A percentile compares a stretch with the other conserved stretches of the same genome.
Conservation (phyloP, 176 grass and related monocot species). For the Avena eriantha region DNA sequence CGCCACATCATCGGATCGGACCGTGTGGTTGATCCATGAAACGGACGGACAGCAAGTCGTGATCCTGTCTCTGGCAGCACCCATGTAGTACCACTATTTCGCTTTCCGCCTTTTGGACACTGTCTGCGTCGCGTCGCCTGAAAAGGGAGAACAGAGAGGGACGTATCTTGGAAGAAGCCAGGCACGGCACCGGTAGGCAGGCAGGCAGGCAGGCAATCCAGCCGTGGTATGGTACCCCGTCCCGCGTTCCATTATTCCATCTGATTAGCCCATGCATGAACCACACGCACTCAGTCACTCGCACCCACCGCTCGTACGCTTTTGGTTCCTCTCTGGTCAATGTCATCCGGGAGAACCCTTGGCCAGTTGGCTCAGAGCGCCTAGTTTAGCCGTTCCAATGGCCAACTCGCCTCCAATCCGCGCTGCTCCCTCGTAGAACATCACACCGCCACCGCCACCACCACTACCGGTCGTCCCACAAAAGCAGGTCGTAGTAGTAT, state of each 20-base stretch:
- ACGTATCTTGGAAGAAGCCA: neutral
- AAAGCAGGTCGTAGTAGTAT: no score
- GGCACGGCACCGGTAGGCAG: neutral
- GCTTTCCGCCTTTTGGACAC: no score
- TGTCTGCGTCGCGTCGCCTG: constrained; percentile 24
- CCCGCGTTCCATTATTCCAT: neutral
- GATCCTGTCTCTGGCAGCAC: constrained; percentile 4
- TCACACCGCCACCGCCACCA: neutral
- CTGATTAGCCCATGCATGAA: constrained; percentile 44
- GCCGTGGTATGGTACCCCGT: constrained; percentile 7
- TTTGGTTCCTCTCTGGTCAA: constrained; percentile 34
- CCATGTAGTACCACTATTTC: neutral
- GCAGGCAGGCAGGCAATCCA: neutral
- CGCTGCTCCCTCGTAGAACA: neutral
- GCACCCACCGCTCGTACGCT: neutral
- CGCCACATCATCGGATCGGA: neutral
- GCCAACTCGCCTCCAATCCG: constrained; percentile 29
- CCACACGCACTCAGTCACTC: constrained; percentile 20
- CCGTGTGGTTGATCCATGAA: neutral
- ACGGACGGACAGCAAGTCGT: neutral
- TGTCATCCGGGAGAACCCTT: neutral
- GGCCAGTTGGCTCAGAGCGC: neutral
- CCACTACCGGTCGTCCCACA: no score
- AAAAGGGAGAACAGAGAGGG: neutral
- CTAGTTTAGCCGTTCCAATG: constrained; percentile 12